Conservation (phyloP, 1,139 yeast species). For the Hyphopichia wangnamkhiaoensis region DNA sequence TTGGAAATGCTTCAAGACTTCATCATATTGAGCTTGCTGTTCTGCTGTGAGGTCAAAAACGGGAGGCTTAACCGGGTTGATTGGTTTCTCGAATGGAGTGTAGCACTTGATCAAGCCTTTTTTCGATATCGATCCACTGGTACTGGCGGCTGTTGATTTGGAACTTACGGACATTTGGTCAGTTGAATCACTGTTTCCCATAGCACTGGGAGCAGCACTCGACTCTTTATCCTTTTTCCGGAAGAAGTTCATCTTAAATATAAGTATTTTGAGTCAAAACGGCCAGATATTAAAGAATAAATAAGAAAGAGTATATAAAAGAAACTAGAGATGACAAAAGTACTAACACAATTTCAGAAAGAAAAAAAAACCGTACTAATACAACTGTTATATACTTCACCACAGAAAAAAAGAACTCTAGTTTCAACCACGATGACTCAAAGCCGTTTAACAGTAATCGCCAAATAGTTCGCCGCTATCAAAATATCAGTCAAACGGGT, state of each 20-base stretch:
- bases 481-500: too few relatives aligned
- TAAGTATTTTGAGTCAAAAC: background rate
- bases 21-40: conserved; percentile 29
- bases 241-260: conserved; percentile 19
- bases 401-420: too few relatives aligned
- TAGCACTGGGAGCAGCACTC: background rate
- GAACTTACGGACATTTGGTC: conserved; percentile 17
- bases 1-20: conserved; percentile 25
- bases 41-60: conserved; percentile 27
- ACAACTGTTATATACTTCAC: too few relatives aligned
- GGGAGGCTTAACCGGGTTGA: conserved; percentile 36
- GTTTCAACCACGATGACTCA: too few relatives aligned
- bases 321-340: background rate
- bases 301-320: background rate
- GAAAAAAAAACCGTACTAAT: too few relatives aligned
- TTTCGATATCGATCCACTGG: conserved; percentile 9
- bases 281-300: background rate
- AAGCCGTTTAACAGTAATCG: too few relatives aligned
- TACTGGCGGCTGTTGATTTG: conserved; percentile 13
- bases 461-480: too few relatives aligned
- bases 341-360: too few relatives aligned
- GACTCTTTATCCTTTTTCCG: conserved; percentile 13
- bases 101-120: conserved; percentile 32
- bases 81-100: conserved; percentile 43
- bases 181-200: background rate